Evolutionary conservation across 1,284 basidiomycete genomes (phyloP).

Genomic region (Schizophyllum commune): DNA sequence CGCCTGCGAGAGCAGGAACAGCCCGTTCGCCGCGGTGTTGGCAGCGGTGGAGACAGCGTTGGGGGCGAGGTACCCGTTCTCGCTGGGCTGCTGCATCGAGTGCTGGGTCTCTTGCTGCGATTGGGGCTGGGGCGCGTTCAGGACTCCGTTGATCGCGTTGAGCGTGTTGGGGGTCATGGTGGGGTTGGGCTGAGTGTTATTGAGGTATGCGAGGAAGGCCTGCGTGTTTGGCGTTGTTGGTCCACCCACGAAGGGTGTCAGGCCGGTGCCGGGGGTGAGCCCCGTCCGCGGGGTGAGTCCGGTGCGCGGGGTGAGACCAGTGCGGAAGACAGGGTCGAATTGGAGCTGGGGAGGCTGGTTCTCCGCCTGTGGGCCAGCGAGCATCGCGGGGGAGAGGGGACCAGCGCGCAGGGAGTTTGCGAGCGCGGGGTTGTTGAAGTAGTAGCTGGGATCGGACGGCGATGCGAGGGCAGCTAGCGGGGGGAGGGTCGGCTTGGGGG

Average conservation of each 20-base stretch:
- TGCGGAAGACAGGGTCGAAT: constrained; percentile 78
- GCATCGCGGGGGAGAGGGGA: constrained; percentile 92
- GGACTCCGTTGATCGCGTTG: constrained; percentile 71
- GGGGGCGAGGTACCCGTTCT: constrained; percentile 10
- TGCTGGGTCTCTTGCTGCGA: neutral
- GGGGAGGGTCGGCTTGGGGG: constrained; percentile 63
- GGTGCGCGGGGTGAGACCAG: constrained; percentile 82
- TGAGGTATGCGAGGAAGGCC: constrained; percentile 90
- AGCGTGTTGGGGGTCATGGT: constrained; percentile 92
- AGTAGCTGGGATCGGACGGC: constrained; percentile 73
- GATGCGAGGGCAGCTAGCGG: constrained; percentile 82
- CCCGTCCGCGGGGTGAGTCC: constrained; percentile 82
- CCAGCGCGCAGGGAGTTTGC: constrained; percentile 81
- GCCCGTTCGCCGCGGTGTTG: constrained; percentile 73
- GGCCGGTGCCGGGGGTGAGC: constrained; percentile 75
- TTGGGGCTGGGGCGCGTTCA: constrained; percentile 34
- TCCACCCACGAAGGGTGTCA: constrained; percentile 72
- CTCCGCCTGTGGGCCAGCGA: constrained; percentile 68
- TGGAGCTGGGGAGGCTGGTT: constrained; percentile 30
- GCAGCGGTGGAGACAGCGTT: constrained; percentile 54
- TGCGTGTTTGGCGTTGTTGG: constrained; percentile 88
- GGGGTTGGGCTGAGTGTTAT: constrained; percentile 53
- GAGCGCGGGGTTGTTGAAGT: constrained; percentile 57
- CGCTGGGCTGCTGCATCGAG: constrained; percentile 4
- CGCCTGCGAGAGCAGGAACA: constrained; percentile 89